Base-by-base conservation (phyloP, 2,329 filamentous ascomycete genomes). In the Corynespora cassiicola region DNA sequence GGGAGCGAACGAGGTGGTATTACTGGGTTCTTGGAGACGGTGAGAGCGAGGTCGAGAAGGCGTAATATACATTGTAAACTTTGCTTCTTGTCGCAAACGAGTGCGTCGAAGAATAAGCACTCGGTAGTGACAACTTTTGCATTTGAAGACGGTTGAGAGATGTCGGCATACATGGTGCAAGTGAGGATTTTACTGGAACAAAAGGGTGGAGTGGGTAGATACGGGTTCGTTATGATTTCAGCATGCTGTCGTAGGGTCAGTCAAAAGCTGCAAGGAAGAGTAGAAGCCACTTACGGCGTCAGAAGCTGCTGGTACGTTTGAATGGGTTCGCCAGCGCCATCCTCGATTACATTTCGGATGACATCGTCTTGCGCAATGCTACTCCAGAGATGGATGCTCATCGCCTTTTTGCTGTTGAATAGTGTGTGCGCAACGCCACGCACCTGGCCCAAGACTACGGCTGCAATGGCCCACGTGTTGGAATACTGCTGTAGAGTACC, bases 391-490 rank as follows among this genome's bases (percentile, higher is more conserved):
- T 68, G 65, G n/a, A 68, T 67, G 10, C 51, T 61, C 59, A 71
- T 65, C 3, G 67, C 65, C 53, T 65, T 71, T 52, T 68, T 70
- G 38, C 61, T 66, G 37, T 61, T 58, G 36, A 78, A 76, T 23
- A 92, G 85, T 53, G 90, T 86, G 56, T 87, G 82, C n/a, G 89
- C 88, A 12, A 94, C 87, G 7, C 81, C 82, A 52, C 84, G 84
- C 11, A 95, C 85, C 65, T 94, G 88, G 4, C 77, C 78, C 44
- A 86, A 79, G 2, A 88, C 87, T 9, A 78, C 79, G 28, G 75
- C 77, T 1, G 88, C 87, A 21, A 90, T 84, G 22, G 80, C 79
- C 88, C 88, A 94, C 3, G 88, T 84, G 11, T 74, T 72, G 25
- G 81, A 82, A 6, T 92, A 74, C 24, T 82, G 60, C 54, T 85